Conservation (phyloP, 495 filamentous ascomycete genomes). For the Cladorrhinum samala region DNA sequence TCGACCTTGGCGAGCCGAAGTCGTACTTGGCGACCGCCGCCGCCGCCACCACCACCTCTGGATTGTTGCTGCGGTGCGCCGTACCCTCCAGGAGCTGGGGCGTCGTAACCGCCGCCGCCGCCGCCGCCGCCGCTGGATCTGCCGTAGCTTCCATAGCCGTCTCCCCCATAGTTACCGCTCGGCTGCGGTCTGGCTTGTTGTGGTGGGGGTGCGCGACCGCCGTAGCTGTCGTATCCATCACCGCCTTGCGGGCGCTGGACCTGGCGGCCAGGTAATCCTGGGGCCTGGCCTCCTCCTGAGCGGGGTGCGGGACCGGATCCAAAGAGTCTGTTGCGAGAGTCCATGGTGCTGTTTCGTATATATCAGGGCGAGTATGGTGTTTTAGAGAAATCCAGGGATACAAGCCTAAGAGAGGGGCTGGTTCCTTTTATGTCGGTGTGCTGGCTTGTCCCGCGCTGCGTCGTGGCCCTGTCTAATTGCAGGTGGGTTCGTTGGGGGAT, state of each 20-base stretch:
- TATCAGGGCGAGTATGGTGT: neutral
- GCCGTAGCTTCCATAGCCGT: neutral
- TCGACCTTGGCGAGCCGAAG: constrained; percentile 37
- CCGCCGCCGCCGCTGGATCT: constrained; percentile 4
- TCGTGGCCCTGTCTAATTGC: neutral
- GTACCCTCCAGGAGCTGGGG: neutral
- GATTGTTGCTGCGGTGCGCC: neutral
- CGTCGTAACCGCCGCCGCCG: constrained; percentile 9
- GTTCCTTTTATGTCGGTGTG: neutral
- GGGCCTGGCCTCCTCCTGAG: constrained; percentile 10
- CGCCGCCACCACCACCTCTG: neutral
- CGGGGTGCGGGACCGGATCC: constrained; percentile 22
- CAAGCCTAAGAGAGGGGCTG: neutral
- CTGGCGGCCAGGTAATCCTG: constrained; percentile 27
- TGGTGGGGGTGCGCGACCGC: constrained; percentile 11
- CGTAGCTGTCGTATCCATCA: constrained; percentile 18
- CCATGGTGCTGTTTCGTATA: constrained; percentile 21
- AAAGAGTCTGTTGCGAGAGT: constrained; percentile 37
- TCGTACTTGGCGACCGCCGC: constrained; percentile 9
- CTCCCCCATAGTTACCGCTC: constrained; percentile 8
- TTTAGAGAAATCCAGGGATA: too few species aligned
- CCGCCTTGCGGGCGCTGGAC: constrained; percentile 18
- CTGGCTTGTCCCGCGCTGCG: neutral
- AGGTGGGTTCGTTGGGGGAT: neutral
- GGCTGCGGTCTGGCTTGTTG: constrained; percentile 3